These are phyloP conservation scores for Polychaeton citri DNA, from an alignment of 2,329 filamentous ascomycete genomes.

Conservation along the genomic window DNA sequence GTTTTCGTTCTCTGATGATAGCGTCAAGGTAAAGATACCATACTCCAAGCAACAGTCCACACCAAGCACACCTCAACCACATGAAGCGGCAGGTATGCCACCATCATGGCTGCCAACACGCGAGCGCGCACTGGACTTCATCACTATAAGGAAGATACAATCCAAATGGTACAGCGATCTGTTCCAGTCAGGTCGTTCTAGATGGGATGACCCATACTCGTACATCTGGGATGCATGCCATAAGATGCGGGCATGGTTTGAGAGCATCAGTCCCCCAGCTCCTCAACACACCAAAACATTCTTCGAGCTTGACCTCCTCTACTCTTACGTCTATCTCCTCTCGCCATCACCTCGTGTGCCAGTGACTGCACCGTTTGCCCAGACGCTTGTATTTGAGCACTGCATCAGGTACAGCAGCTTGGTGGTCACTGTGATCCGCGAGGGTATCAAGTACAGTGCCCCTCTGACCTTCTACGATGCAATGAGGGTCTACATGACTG, in stretches of 20 bases:
- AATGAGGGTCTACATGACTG: constrained; percentile 63
- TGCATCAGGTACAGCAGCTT: constrained; percentile 68
- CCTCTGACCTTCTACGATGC: constrained; percentile 83
- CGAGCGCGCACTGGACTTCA: constrained; percentile 62
- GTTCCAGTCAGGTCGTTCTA: constrained; percentile 61
- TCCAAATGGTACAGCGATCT: constrained; percentile 83
- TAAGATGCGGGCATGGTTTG: constrained; percentile 68
- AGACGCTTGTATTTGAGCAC: constrained; percentile 74
- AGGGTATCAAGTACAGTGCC: constrained; percentile 41
- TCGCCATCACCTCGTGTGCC: constrained; percentile 66
- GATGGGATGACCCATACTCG: constrained; percentile 53
- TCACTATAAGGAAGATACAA: constrained; percentile 71
- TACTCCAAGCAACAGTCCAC: constrained; percentile 23
- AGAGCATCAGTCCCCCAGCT: constrained; percentile 55
- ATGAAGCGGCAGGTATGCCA: constrained; percentile 16
- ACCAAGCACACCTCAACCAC: constrained; percentile 9
- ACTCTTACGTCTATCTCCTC: constrained; percentile 81
- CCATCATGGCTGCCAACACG: constrained; percentile 41
- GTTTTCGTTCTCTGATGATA: constrained; percentile 88
- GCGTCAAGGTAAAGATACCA: constrained; percentile 69
- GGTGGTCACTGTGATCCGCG: constrained; percentile 54
- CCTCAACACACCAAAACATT: constrained; percentile 55
- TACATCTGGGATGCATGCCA: constrained; percentile 67
- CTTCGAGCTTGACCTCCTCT: constrained; percentile 79
- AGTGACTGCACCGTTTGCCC: constrained; percentile 60